Base-by-base conservation (phyloP, 345 rosid species). In the Excoecaria agallocha region DNA sequence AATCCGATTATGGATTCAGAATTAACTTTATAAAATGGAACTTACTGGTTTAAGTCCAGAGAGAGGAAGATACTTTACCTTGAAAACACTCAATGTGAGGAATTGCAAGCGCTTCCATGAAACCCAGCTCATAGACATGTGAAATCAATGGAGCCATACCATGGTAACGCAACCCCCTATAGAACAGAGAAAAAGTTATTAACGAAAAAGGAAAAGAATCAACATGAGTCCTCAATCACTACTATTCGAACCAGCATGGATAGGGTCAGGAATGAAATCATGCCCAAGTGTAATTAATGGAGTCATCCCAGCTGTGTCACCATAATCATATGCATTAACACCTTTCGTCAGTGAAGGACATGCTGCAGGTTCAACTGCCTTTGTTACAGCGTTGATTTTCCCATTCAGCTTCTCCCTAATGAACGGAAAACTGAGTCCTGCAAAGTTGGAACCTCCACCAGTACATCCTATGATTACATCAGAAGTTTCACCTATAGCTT, bases 191-290 rank as follows among this genome's bases (percentile, higher is more conserved):
- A 66, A 3, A 69, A 41, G 50, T 50, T 25, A 74, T 6, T 11
- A 11, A 19, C 24, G 16, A 38, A 35, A 13, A 16, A 71, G 77
- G 25, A 77, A 68, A 51, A 65, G 51, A 51, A n/a, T 17, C 49
- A 61, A 63, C 24, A 43, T 6, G 39, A 70, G 25, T 30, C 37
- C 51, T 49, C 3, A 20, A 60, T 69, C 57, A 35, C 56, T 70
- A 69, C 20, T 71, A 63, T 1, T 54, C 22, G 52, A 85, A 94
- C 97, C 98, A 0, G 97, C 89, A 65, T 94, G 98, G 77, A 94
- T 94, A n/a, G 97, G 97, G 74, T 94, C 97, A 5, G 97, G 98
- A 77, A 94, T 88, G 83, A 94, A 94, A 81, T 90, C 97, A 46
- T 94, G 98, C 35, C 98, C 98, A 24, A 94, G 87, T 51, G 98